Conservation (phyloP, 2,329 filamentous ascomycete genomes). For the Chaetomiaceae sp. region DNA sequence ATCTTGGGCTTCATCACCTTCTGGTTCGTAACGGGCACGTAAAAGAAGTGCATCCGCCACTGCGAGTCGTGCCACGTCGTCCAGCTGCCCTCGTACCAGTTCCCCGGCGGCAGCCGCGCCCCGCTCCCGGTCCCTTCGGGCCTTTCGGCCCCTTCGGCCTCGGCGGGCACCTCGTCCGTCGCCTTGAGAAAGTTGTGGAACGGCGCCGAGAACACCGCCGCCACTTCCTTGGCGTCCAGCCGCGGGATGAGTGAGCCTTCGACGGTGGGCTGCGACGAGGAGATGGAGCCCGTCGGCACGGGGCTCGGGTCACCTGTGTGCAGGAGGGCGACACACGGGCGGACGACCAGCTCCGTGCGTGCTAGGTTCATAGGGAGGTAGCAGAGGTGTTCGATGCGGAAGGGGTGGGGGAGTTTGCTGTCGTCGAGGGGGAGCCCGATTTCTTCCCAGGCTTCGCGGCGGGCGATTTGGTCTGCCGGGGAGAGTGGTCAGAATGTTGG, state of each 20-base stretch:
- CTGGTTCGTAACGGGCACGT: conserved; percentile 73
- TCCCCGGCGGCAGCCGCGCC: conserved; percentile 45
- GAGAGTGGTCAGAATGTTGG: background rate
- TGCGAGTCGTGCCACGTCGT: conserved; percentile 68
- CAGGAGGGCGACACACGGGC: conserved; percentile 74
- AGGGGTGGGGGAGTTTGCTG: conserved; percentile 65
- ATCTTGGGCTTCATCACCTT: conserved; percentile 56
- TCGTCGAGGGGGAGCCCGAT: conserved; percentile 80
- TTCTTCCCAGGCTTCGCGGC: conserved; percentile 87
- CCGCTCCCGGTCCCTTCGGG: too few relatives aligned
- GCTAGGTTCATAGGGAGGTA: conserved; percentile 73
- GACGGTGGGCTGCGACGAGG: conserved; percentile 37
- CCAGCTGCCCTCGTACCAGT: conserved; percentile 87
- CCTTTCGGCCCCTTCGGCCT: too few relatives aligned
- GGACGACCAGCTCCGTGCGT: conserved; percentile 67
- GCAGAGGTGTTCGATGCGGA: conserved; percentile 83
- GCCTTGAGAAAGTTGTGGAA: conserved; percentile 74
- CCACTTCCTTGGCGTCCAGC: conserved; percentile 85
- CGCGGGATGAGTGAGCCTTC: conserved; percentile 72
- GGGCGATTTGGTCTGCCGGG: conserved; percentile 73
- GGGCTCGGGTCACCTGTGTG: conserved; percentile 50
- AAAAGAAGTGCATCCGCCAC: conserved; percentile 92
- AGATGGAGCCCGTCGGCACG: background rate
- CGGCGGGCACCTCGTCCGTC: conserved; percentile 25
- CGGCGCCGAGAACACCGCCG: conserved; percentile 86